These are phyloP conservation scores for Saussurea involucrata DNA, from an alignment of 129 eudicot species.

Conservation along the genomic window DNA sequence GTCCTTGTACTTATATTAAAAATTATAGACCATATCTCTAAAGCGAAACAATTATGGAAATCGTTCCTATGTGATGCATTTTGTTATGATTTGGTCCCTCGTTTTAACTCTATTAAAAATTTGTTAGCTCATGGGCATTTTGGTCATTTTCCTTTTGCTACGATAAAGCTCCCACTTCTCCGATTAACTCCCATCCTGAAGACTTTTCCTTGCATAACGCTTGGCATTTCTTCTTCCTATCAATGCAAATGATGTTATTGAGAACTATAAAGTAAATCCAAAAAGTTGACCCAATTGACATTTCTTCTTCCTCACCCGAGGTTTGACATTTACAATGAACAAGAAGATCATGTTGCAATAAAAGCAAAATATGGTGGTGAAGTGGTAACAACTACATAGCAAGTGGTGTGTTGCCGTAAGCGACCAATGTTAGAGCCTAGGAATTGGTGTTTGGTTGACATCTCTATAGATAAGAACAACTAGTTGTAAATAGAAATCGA, in stretches of 20 bases:
- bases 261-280: neutral
- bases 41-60: no score
- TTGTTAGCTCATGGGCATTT: neutral
- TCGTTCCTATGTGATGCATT: no score
- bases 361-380: neutral
- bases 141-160: neutral
- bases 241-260: neutral
- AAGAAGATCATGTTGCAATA: neutral
- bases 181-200: no score
- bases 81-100: no score
- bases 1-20: neutral
- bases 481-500: neutral
- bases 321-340: neutral
- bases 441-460: neutral
- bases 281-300: neutral
- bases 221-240: neutral
- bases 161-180: neutral
- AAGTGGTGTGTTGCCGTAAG: neutral
- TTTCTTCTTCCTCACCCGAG: neutral
- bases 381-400: neutral
- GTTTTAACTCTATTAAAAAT: no score
- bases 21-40: neutral
- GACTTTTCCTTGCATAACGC: neutral
- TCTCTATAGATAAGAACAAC: neutral
- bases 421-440: neutral